Evolutionary conservation across 768 basidiomycete species (phyloP).

Genomic region (Butyriboletus loyo): DNA sequence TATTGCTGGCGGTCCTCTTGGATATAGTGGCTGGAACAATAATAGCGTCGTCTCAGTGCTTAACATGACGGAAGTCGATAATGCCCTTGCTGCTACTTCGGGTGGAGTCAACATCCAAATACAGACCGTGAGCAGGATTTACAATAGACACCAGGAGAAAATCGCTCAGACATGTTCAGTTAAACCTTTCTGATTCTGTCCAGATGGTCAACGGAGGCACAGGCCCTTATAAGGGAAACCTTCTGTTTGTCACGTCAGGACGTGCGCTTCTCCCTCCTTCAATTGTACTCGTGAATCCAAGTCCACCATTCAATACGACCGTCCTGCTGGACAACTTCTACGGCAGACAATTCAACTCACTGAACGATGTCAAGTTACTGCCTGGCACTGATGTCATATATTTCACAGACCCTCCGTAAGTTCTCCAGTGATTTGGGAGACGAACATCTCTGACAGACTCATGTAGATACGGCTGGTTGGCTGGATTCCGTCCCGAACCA

Average conservation of each 20-base stretch:
- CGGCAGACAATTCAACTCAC: too few species aligned
- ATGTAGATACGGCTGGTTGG: slow-evolving; percentile 59
- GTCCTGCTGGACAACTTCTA: slow-evolving; percentile 77
- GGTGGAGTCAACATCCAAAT: slow-evolving; percentile 47
- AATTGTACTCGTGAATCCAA: too few species aligned
- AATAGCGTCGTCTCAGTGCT: slow-evolving; percentile 65
- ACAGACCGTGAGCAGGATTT: slow-evolving; percentile 11
- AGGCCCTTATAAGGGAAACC: too few species aligned
- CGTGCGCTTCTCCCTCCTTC: too few species aligned
- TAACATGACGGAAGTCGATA: slow-evolving; percentile 52
- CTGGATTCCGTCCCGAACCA: slow-evolving; percentile 63
- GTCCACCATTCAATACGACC: slow-evolving; percentile 65
- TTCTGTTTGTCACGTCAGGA: too few species aligned
- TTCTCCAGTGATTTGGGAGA: not conserved
- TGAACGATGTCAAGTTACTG: slow-evolving; percentile 69
- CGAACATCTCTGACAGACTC: not conserved
- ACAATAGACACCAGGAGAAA: not conserved
- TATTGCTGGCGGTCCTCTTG: slow-evolving; percentile 65
- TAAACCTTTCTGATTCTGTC: slow-evolving; percentile 53
- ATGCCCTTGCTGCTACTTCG: slow-evolving; percentile 36
- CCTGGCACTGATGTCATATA: slow-evolving; percentile 63
- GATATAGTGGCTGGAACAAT: too few species aligned
- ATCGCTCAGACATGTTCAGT: slow-evolving; percentile 35
- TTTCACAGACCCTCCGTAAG: slow-evolving; percentile 72
- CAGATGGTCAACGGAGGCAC: slow-evolving; percentile 80